These are phyloP conservation scores for Diversispora epigaea DNA, from an alignment of 192 early-diverging fungal species.

Conservation along the genomic window DNA sequence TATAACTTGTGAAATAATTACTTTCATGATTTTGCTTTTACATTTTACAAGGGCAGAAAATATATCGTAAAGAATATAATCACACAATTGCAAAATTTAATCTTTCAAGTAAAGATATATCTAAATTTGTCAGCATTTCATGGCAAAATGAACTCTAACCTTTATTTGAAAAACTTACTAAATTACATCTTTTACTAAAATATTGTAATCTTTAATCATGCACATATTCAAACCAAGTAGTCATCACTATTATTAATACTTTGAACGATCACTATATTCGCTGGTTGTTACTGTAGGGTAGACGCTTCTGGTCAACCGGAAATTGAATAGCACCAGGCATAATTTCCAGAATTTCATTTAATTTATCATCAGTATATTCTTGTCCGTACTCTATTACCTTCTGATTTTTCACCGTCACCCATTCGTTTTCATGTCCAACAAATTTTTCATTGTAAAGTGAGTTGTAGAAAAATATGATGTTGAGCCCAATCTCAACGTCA, in stretches of 20 bases:
- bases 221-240: constrained; percentile 21
- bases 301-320: constrained; percentile 2
- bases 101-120: no score
- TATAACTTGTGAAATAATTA: no score
- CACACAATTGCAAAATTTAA: no score
- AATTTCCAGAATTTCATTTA: background rate
- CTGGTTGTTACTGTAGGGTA: background rate
- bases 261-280: constrained; percentile 7
- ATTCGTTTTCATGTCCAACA: constrained; percentile 1
- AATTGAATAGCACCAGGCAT: constrained; percentile 21
- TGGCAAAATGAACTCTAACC: constrained; percentile 10
- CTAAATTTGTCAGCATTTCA: no score
- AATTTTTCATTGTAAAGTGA: background rate
- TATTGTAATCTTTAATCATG: background rate
- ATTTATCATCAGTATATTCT: constrained; percentile 17
- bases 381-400: constrained; percentile 16
- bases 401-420: constrained; percentile 13
- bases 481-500: background rate
- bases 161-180: constrained; percentile 19
- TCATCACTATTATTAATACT: constrained; percentile 17
- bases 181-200: background rate
- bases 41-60: no score
- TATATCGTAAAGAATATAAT: no score
- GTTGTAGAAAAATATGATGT: constrained; percentile 19
- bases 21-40: no score